Evolutionary conservation across 2,329 filamentous ascomycete genomes (phyloP).

Genomic region (Ambrosiella cleistominuta): DNA sequence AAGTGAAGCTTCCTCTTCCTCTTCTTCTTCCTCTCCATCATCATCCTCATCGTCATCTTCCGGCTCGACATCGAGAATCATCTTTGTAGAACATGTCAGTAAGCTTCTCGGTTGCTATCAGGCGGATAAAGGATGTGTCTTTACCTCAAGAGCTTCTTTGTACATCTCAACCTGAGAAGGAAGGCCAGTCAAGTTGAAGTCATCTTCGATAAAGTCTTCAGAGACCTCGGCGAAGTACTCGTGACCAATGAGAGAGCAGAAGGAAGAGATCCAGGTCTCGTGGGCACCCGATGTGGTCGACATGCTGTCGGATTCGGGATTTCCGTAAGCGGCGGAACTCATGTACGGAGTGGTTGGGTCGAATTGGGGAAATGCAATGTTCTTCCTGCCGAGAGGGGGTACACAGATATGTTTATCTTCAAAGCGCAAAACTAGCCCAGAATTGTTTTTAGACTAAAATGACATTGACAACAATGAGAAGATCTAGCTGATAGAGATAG

Average conservation of each 20-base stretch:
- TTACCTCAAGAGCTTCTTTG: conserved; percentile 82
- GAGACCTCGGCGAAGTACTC: conserved; percentile 98
- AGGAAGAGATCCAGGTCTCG: conserved; percentile 96
- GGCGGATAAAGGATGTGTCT: conserved; percentile 10
- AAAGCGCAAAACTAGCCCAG: no score
- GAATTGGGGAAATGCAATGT: no score
- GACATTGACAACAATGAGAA: no score
- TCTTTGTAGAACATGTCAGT: conserved; percentile 23
- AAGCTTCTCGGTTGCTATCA: not conserved
- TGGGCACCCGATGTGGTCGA: conserved; percentile 42
- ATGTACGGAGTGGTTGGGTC: not conserved
- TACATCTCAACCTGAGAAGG: conserved; percentile 96
- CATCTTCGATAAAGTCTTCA: conserved; percentile 98
- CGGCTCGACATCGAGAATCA: conserved; percentile 96
- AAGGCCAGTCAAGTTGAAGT: conserved; percentile 94
- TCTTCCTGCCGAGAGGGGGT: not conserved
- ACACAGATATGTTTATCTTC: not conserved
- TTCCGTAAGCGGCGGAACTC: not conserved
- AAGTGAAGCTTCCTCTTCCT: conserved; percentile 47
- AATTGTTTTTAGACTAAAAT: no score
- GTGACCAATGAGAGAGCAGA: conserved; percentile 86
- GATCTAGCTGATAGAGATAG: no score
- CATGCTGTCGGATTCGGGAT: conserved; percentile 24
- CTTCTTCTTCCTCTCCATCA: conserved; percentile 56
- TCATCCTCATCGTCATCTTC: conserved; percentile 84